Evolutionary conservation across 2,329 filamentous ascomycete species (phyloP).

Genomic region (Tolypocladium ovalisporum): DNA sequence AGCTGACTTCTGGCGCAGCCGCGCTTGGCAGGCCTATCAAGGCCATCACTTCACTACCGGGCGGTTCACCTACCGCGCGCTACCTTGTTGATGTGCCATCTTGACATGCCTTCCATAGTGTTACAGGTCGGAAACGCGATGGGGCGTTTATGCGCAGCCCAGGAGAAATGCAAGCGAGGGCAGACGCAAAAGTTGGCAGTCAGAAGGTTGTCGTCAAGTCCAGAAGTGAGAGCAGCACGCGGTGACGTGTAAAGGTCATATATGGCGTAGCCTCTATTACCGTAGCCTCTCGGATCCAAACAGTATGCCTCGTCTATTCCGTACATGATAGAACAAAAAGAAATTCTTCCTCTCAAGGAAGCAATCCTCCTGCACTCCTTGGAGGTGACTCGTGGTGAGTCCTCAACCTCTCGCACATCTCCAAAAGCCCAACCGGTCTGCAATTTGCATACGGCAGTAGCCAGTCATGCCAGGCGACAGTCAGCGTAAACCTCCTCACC

Average conservation of each 20-base stretch:
- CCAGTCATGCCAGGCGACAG: background rate
- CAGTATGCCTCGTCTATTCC: conserved; percentile 7
- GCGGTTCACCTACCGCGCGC: background rate
- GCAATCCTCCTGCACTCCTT: conserved; percentile 1
- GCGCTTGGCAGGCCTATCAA: background rate
- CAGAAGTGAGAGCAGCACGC: background rate
- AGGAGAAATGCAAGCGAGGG: too few species aligned
- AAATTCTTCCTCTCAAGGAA: conserved; percentile 1
- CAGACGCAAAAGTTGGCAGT: background rate
- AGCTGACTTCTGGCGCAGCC: background rate
- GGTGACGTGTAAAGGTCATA: conserved; percentile 9
- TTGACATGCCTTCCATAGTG: too few species aligned
- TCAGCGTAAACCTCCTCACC: background rate
- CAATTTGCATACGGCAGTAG: background rate
- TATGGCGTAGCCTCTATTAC: conserved; percentile 6
- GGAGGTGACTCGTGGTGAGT: background rate
- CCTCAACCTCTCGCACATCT: background rate
- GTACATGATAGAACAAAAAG: conserved; percentile 8
- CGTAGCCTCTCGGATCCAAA: conserved; percentile 5
- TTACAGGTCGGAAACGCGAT: too few species aligned
- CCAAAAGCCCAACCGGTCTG: background rate
- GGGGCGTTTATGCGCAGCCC: background rate
- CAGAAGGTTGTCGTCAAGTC: background rate
- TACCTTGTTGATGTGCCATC: background rate
- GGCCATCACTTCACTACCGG: background rate